These are phyloP conservation scores for Arthrobotrys sphaeroides DNA, from an alignment of 2,329 filamentous ascomycete genomes.

Conservation along the genomic window DNA sequence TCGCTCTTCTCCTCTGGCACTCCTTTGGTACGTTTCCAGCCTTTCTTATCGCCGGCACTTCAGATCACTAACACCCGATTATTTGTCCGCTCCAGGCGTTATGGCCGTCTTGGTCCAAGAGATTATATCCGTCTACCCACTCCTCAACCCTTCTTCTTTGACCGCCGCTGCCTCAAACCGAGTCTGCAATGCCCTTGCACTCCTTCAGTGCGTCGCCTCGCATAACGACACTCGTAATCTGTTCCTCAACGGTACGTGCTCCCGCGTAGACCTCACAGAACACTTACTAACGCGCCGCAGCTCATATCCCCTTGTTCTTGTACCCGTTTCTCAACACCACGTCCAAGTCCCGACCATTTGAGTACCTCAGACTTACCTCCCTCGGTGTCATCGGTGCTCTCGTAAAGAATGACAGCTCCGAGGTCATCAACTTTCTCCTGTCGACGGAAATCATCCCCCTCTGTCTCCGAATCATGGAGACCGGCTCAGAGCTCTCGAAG, in stretches of 20 bases:
- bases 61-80: background rate
- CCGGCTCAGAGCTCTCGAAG: conserved; percentile 96
- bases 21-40: conserved; percentile 81
- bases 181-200: conserved; percentile 94
- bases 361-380: conserved; percentile 94
- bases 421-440: conserved; percentile 98
- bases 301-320: conserved; percentile 95
- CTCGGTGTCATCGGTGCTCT: conserved; percentile 95
- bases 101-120: conserved; percentile 98
- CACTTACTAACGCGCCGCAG: conserved; percentile 64
- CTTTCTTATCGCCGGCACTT: background rate
- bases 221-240: conserved; percentile 95
- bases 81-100: conserved; percentile 78
- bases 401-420: conserved; percentile 97
- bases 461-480: conserved; percentile 98
- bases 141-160: conserved; percentile 94
- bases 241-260: conserved; percentile 81
- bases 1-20: conserved; percentile 96
- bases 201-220: conserved; percentile 95
- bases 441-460: conserved; percentile 98
- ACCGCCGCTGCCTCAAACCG: conserved; percentile 97
- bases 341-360: conserved; percentile 95
- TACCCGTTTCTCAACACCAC: conserved; percentile 99
- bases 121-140: conserved; percentile 97
- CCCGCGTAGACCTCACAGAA: background rate